Conservation (phyloP, 129 eudicot genomes). For the Dittrichia graveolens region DNA sequence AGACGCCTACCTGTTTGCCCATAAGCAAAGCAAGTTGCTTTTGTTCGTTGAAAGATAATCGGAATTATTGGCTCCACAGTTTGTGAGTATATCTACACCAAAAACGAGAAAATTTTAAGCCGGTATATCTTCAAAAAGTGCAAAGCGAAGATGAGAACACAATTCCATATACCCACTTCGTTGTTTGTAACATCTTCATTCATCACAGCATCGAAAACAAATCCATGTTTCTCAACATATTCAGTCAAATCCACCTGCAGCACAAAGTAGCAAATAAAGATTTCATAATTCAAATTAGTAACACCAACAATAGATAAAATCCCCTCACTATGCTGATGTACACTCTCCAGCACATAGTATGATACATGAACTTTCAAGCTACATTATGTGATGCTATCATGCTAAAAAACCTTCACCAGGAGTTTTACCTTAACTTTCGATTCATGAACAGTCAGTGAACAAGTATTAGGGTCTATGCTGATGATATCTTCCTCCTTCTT, state of each 20-base stretch:
- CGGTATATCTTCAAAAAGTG: neutral
- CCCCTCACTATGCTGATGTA: neutral
- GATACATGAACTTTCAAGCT: no score
- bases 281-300: neutral
- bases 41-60: constrained; percentile 65
- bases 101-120: neutral
- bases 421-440: constrained; percentile 60
- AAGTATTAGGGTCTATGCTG: constrained; percentile 40
- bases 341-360: neutral
- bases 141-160: constrained; percentile 2
- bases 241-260: constrained; percentile 76
- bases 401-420: neutral
- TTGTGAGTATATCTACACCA: constrained; percentile 56
- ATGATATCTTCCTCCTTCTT: constrained; percentile 67
- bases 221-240: constrained; percentile 73
- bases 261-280: constrained; percentile 3
- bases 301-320: neutral
- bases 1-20: constrained; percentile 63
- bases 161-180: constrained; percentile 41
- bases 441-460: constrained; percentile 65
- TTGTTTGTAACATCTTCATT: constrained; percentile 63
- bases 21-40: constrained; percentile 91
- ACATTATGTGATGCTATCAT: neutral
- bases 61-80: constrained; percentile 80
- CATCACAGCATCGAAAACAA: constrained; percentile 74